These are phyloP conservation scores for Saccharomycopsis hybrid DNA, from an alignment of 1,139 yeast species.

Conservation along the genomic window DNA sequence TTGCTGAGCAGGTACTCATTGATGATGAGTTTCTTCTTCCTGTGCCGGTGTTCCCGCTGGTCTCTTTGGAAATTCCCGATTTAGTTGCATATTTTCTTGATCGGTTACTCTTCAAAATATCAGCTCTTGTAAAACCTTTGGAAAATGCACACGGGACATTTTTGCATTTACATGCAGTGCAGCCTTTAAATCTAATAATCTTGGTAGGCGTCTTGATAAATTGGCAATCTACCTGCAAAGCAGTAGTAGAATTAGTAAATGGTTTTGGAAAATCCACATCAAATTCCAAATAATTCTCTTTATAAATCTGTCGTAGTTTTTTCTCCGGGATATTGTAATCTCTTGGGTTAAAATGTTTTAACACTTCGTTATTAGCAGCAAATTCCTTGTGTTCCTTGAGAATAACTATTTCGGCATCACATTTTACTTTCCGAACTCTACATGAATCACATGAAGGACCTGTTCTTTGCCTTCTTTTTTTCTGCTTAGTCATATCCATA, in stretches of 20 bases:
- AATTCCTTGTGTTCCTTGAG: constrained; percentile 10
- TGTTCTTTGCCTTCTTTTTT: constrained; percentile 44
- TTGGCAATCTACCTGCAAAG: background rate
- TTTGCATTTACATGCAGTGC: constrained; percentile 44
- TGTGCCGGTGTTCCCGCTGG: too few species aligned
- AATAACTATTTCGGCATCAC: constrained; percentile 44
- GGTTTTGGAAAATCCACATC: constrained; percentile 1
- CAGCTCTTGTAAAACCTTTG: constrained; percentile 56
- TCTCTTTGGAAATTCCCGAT: too few species aligned
- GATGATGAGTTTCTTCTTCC: too few species aligned
- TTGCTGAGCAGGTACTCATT: too few species aligned
- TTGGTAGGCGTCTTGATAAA: constrained; percentile 28
- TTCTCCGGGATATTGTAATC: constrained; percentile 8
- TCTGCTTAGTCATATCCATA: background rate
- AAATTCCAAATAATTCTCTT: constrained; percentile 5
- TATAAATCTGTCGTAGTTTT: constrained; percentile 5
- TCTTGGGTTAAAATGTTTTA: constrained; percentile 12
- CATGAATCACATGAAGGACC: constrained; percentile 78
- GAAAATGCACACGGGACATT: constrained; percentile 44
- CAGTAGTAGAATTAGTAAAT: background rate
- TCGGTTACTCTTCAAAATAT: constrained; percentile 33
- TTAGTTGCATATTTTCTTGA: background rate
- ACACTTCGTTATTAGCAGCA: background rate
- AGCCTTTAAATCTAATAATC: constrained; percentile 43
- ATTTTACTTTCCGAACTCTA: constrained; percentile 64